These are phyloP conservation scores for Lobulomyces angularis DNA, from an alignment of 192 early-diverging fungal species.

Conservation along the genomic window DNA sequence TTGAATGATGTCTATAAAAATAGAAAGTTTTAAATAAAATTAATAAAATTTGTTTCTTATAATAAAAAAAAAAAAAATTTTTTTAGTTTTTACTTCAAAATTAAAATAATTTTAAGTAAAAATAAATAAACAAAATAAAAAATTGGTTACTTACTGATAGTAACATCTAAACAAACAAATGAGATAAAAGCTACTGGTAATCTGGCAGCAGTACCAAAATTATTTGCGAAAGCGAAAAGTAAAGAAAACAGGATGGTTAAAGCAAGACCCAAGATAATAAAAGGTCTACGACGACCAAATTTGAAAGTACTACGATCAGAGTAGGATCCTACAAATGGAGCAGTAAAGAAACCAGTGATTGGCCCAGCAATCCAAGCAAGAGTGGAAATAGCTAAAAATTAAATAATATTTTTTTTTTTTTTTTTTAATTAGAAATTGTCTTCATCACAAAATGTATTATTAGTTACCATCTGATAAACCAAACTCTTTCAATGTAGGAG, in stretches of 20 bases:
- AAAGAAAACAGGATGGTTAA: slow-evolving; percentile 4
- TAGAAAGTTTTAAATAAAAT: no score
- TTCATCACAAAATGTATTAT: background rate
- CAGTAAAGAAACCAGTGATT: slow-evolving; percentile 16
- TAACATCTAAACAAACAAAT: slow-evolving; percentile 11
- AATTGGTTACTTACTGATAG: no score
- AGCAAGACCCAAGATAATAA: slow-evolving; percentile 10
- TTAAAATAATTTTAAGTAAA: no score
- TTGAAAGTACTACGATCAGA: slow-evolving; percentile 11
- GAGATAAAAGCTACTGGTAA: slow-evolving; percentile 8
- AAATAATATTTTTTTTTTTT: no score
- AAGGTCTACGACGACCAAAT: slow-evolving; percentile 14
- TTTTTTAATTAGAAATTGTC: no score
- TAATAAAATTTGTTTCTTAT: no score
- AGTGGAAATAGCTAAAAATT: background rate
- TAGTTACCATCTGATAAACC: background rate
- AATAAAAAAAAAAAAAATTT: no score
- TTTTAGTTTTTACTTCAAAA: no score
- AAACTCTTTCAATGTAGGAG: background rate
- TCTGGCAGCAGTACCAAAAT: background rate
- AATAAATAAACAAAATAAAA: no score
- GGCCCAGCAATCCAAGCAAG: slow-evolving; percentile 12
- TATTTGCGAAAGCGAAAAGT: slow-evolving; percentile 7
- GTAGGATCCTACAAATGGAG: slow-evolving; percentile 10
- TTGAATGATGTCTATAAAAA: slow-evolving; percentile 15